These are phyloP conservation scores for Penicillium ochrochloron DNA, from an alignment of 495 filamentous ascomycete species.

Conservation along the genomic window DNA sequence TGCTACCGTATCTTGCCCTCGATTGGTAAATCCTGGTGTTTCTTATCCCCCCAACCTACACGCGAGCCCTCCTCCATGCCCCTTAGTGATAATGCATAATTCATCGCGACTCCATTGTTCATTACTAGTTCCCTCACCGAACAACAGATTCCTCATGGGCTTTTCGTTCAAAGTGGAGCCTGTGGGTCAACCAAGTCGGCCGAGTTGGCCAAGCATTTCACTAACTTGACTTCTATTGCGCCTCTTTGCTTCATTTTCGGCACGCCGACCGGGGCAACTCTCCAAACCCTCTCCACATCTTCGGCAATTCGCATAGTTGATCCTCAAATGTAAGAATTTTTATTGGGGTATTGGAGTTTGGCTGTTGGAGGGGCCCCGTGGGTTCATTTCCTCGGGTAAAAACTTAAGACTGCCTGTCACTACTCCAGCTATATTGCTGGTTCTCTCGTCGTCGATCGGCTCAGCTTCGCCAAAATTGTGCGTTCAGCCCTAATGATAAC, in stretches of 20 bases:
- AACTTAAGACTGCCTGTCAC: no score
- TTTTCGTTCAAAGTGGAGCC: slow-evolving; percentile 20
- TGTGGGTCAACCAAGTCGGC: neutral
- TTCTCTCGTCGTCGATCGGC: no score
- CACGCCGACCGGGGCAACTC: slow-evolving; percentile 21
- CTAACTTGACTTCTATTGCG: slow-evolving; percentile 2
- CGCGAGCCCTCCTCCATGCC: no score
- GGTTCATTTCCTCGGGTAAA: neutral
- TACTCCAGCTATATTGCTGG: no score
- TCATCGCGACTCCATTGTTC: neutral
- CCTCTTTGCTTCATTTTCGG: slow-evolving; percentile 27
- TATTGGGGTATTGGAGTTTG: neutral
- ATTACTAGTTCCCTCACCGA: slow-evolving; percentile 21
- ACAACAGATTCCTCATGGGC: neutral
- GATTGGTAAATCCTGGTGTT: no score
- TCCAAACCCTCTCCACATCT: neutral
- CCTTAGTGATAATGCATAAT: neutral
- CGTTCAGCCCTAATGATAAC: no score
- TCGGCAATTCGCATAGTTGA: no score
- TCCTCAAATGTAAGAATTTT: no score
- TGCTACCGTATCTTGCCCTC: no score
- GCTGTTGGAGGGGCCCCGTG: neutral
- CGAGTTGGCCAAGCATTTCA: slow-evolving; percentile 18
- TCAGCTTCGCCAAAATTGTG: no score
- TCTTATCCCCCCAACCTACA: no score